These are phyloP conservation scores for Austroboletus novae-zelandiae DNA, from an alignment of 1,284 basidiomycete genomes.

Conservation along the genomic window DNA sequence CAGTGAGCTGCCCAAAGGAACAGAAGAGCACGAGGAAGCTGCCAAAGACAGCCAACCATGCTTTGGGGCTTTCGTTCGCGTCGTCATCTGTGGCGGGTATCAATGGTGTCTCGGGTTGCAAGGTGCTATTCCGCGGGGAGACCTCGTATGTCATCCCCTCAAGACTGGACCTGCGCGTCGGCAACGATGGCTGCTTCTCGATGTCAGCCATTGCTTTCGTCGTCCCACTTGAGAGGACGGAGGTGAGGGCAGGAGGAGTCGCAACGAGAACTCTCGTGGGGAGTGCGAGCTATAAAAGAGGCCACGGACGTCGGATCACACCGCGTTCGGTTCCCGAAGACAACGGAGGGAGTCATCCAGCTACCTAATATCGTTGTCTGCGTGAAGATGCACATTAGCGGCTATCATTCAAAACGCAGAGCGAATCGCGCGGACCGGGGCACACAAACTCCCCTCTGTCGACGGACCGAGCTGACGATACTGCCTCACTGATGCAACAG, in stretches of 20 bases:
- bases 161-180: slow-evolving; percentile 20
- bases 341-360: slow-evolving; percentile 20
- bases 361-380: slow-evolving; percentile 13
- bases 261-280: slow-evolving; percentile 3
- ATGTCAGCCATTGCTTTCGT: slow-evolving; percentile 25
- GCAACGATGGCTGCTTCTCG: slow-evolving; percentile 27
- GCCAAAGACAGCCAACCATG: slow-evolving; percentile 31
- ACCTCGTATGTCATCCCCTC: slow-evolving; percentile 17
- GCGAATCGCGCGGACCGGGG: slow-evolving; percentile 9
- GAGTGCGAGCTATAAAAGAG: slow-evolving; percentile 29
- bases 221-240: slow-evolving; percentile 7
- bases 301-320: slow-evolving; percentile 21
- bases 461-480: neutral
- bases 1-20: slow-evolving; percentile 32
- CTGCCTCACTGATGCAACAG: neutral
- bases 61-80: slow-evolving; percentile 5
- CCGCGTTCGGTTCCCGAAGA: slow-evolving; percentile 28
- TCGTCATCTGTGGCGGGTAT: slow-evolving; percentile 11
- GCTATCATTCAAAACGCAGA: slow-evolving; percentile 9
- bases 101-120: slow-evolving; percentile 20
- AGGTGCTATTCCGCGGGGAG: slow-evolving; percentile 26
- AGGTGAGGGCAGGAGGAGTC: slow-evolving; percentile 13
- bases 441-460: neutral
- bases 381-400: slow-evolving; percentile 9
- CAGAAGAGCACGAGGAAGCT: slow-evolving; percentile 36